Evolutionary conservation across 176 grass and related monocot species (phyloP).

Genomic region (Puya raimondii): DNA sequence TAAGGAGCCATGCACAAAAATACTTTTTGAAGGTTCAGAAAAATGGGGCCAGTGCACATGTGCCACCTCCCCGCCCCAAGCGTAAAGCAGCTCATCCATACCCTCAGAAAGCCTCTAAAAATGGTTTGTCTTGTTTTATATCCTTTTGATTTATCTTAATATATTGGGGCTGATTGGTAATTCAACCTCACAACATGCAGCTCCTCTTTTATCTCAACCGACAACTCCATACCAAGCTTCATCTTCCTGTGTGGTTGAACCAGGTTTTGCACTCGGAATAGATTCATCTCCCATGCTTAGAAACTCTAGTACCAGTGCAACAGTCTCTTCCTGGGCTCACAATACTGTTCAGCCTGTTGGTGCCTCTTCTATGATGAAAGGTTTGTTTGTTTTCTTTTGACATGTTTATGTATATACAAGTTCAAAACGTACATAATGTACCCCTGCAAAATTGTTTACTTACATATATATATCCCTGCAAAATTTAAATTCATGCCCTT

Average conservation of each 20-base stretch:
- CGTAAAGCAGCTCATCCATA: constrained; percentile 98
- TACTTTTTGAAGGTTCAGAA: constrained; percentile 99
- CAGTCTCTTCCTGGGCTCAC: constrained; percentile 58
- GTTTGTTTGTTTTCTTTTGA: constrained; percentile 16
- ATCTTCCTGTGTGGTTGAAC: constrained; percentile 46
- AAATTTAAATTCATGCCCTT: too few relatives aligned
- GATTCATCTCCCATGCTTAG: constrained; percentile 44
- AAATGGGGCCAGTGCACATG: constrained; percentile 85
- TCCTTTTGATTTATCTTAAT: background rate
- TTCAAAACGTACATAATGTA: too few relatives aligned
- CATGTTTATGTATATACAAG: too few relatives aligned
- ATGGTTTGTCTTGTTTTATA: constrained; percentile 38
- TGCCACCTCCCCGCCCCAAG: constrained; percentile 92
- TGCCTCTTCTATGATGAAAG: constrained; percentile 48
- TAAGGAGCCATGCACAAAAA: constrained; percentile 97
- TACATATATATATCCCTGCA: too few relatives aligned
- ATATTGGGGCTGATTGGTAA: background rate
- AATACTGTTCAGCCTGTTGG: constrained; percentile 42
- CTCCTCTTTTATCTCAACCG: constrained; percentile 24
- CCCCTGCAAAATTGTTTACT: too few relatives aligned
- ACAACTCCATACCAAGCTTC: constrained; percentile 23
- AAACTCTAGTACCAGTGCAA: constrained; percentile 32
- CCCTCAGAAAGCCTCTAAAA: constrained; percentile 95
- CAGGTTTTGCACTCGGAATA: constrained; percentile 36
- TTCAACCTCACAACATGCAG: constrained; percentile 17